Evolutionary conservation across 345 rosid species (phyloP).

Genomic region (Populus davidiana): DNA sequence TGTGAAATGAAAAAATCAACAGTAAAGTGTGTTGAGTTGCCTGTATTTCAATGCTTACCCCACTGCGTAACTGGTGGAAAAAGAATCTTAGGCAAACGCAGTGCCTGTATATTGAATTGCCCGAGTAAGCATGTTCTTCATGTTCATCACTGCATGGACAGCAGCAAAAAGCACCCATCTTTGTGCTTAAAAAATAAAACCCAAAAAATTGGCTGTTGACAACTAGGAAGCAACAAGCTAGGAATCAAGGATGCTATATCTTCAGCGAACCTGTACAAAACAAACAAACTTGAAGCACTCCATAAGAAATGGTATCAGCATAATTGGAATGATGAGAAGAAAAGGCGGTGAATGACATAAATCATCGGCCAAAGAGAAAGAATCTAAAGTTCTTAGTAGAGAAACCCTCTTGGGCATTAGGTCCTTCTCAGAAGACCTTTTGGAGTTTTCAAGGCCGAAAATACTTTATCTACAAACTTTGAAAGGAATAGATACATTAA

Average conservation of each 20-base stretch:
- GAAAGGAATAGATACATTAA: not conserved
- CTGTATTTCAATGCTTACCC: constrained; percentile 40
- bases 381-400: not conserved
- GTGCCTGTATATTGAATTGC: constrained; percentile 47
- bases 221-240: constrained; percentile 1
- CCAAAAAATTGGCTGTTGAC: not conserved
- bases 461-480: not conserved
- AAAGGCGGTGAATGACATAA: not conserved
- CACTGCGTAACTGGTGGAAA: constrained; percentile 47
- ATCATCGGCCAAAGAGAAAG: not conserved
- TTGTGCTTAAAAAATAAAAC: not conserved
- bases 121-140: constrained; percentile 44
- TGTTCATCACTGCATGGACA: constrained; percentile 53
- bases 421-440: not conserved
- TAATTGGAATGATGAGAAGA: not conserved
- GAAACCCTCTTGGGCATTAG: not conserved
- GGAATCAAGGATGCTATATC: not conserved
- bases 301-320: not conserved
- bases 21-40: not conserved
- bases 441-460: not conserved
- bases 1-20: not conserved
- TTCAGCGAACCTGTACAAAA: not conserved
- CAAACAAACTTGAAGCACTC: not conserved
- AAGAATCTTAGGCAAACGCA: constrained; percentile 50
- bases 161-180: constrained; percentile 60